These are phyloP conservation scores for Candida chauliodis DNA, from an alignment of 805 yeast species.

Conservation along the genomic window DNA sequence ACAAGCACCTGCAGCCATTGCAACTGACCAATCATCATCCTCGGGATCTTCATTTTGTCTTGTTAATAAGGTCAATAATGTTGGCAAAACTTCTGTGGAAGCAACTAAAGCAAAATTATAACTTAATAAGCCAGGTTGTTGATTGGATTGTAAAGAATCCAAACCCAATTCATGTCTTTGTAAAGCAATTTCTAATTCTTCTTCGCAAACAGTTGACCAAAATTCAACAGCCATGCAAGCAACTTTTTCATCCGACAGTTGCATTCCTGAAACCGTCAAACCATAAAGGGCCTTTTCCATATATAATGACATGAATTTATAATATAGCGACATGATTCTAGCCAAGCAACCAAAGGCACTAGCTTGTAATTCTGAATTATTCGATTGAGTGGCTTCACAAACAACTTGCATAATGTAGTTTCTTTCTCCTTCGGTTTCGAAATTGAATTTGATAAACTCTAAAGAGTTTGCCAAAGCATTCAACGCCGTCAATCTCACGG, in stretches of 20 bases:
- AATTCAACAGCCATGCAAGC: conserved; percentile 98
- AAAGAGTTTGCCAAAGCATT: conserved; percentile 89
- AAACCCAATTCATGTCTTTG: conserved; percentile 62
- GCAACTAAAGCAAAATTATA: conserved; percentile 87
- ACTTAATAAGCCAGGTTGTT: conserved; percentile 42
- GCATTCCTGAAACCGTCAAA: conserved; percentile 89
- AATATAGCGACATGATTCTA: conserved; percentile 85
- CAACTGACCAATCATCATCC: conserved; percentile 95
- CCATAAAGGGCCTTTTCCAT: conserved; percentile 96
- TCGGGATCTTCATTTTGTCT: conserved; percentile 91
- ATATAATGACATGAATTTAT: conserved; percentile 84
- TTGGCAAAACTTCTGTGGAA: conserved; percentile 80
- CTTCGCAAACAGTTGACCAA: conserved; percentile 99
- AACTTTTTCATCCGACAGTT: conserved; percentile 75
- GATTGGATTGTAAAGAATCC: conserved; percentile 22
- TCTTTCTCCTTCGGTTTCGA: conserved; percentile 91
- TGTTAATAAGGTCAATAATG: conserved; percentile 72
- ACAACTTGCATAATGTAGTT: conserved; percentile 98
- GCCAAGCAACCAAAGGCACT: conserved; percentile 96
- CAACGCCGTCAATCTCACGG: conserved; percentile 85
- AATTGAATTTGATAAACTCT: conserved; percentile 83
- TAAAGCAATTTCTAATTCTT: conserved; percentile 76
- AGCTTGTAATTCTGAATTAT: conserved; percentile 77
- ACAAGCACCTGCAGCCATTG: conserved; percentile 99
- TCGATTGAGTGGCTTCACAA: conserved; percentile 96